Evolutionary conservation across 495 filamentous ascomycete genomes (phyloP), one percentile per base, ranked within the genome.

Genomic region (Letharia columbiana): DNA sequence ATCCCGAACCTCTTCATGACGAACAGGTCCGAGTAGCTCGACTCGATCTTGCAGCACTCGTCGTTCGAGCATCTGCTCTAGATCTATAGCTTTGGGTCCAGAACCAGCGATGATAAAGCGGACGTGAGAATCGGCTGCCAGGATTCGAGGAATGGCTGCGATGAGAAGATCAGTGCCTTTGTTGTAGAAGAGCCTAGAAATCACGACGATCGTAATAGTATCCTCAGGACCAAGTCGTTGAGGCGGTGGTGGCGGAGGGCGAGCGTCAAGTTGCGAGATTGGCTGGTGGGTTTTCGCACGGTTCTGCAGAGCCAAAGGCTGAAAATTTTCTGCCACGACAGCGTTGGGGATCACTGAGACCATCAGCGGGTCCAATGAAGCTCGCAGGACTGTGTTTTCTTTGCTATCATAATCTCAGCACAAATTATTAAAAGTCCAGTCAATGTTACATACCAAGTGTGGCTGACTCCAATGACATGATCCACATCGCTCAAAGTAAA

Each of bases 321-420:
- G 83, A 74, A 98, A 98, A 76, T 96, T 96, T 68, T 96, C 92
- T 44, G 95, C 91, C 18, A 98, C 94, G 4, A 98, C 89, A 7
- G 94, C 94, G 73, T 98, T 98, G 23, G 94, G 94, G 61, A 98
- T 98, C 28, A 96, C 94, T 0, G 92, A 97, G 42, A 98, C 94
- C 88, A 96, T 96, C 12, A 96, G 77, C 11, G 94, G 95, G 74
- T 98, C 95, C 17, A 98, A 83, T 0, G 92, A 95, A 50, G 94
- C 94, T 70, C 94, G 84, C 23, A 98, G 86, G 41, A 98, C 94
- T 2, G 94, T 98, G 74, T 98, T 98, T 72, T 98, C 94, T 77
- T 98, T 98, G 79, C 93, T 96, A 61, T 65, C 41, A 40, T 62
- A 70, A 11, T 20, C 20, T 67, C 40, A 69, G 63, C 37, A 44